Evolutionary conservation across 2,329 filamentous ascomycete genomes (phyloP).

Genomic region (Sporothrix inflata): DNA sequence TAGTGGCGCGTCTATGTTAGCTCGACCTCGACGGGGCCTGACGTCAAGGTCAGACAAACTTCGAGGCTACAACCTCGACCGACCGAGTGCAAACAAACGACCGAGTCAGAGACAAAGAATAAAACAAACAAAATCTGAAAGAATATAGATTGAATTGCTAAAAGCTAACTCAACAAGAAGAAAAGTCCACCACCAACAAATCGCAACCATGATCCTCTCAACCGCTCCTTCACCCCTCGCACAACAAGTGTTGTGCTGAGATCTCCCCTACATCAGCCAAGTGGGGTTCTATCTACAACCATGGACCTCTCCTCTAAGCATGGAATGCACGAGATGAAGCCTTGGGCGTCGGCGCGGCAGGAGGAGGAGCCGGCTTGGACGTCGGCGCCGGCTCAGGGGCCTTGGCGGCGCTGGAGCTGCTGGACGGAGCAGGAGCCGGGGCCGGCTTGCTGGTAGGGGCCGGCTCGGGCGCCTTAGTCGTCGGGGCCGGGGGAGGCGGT

Average conservation of each 20-base stretch:
- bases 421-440: neutral
- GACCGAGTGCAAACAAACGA: neutral
- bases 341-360: neutral
- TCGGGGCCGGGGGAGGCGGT: neutral
- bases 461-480: neutral
- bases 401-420: neutral
- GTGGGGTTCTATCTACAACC: neutral
- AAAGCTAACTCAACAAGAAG: neutral
- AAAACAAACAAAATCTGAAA: neutral
- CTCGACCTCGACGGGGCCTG: neutral
- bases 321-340: neutral
- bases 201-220: neutral
- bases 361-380: neutral
- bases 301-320: neutral
- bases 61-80: neutral
- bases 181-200: neutral
- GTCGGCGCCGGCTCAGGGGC: neutral
- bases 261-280: no score
- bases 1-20: neutral
- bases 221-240: neutral
- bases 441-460: neutral
- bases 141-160: neutral
- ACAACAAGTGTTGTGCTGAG: neutral
- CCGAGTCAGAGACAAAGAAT: neutral
- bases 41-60: neutral